phyloP scores from a whole-genome alignment of 2,329 filamentous ascomycete species.

The Pestalotiopsis sp. region DNA sequence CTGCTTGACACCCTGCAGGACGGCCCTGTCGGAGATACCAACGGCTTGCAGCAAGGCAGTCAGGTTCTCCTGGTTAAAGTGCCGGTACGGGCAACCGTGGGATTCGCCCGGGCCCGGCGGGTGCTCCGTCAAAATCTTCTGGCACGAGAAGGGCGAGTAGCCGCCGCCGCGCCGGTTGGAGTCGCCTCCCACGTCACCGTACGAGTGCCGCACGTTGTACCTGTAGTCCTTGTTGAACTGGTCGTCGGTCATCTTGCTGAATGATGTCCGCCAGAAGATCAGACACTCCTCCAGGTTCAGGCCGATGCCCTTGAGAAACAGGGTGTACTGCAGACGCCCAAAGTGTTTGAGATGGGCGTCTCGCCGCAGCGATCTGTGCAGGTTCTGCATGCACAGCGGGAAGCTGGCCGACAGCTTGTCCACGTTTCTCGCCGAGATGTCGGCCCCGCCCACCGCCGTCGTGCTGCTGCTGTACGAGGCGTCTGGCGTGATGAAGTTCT shows the following conservation, averaged over 20 bases:
- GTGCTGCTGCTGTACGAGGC: conserved; percentile 71
- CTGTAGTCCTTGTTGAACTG: conserved; percentile 97
- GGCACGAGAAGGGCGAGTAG: conserved; percentile 90
- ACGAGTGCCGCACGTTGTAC: conserved; percentile 94
- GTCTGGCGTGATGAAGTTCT: conserved; percentile 93
- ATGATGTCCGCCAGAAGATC: conserved; percentile 84
- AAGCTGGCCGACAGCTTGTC: conserved; percentile 80
- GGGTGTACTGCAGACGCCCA: conserved; percentile 88
- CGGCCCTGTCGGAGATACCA: conserved; percentile 75
- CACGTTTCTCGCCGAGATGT: conserved; percentile 77
- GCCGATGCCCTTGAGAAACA: conserved; percentile 96
- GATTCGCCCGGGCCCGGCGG: conserved; percentile 83
- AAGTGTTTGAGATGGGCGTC: conserved; percentile 92
- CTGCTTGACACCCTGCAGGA: conserved; percentile 79
- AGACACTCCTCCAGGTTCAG: conserved; percentile 89
- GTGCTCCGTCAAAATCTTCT: conserved; percentile 90
- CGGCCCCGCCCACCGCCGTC: conserved; percentile 65
- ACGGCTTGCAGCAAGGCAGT: conserved; percentile 72
- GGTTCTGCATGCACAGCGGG: conserved; percentile 89
- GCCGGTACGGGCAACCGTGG: conserved; percentile 95
- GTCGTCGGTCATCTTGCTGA: conserved; percentile 87
- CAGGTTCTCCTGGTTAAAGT: conserved; percentile 88
- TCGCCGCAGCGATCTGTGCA: conserved; percentile 82
- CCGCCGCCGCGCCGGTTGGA: conserved; percentile 81
- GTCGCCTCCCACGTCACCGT: conserved; percentile 94